Percentiles rank a stretch among this genome's conserved stretches.
These are phyloP conservation scores for Flaveria bidentis DNA, from an alignment of 129 eudicot species.

Conservation along the genomic window DNA sequence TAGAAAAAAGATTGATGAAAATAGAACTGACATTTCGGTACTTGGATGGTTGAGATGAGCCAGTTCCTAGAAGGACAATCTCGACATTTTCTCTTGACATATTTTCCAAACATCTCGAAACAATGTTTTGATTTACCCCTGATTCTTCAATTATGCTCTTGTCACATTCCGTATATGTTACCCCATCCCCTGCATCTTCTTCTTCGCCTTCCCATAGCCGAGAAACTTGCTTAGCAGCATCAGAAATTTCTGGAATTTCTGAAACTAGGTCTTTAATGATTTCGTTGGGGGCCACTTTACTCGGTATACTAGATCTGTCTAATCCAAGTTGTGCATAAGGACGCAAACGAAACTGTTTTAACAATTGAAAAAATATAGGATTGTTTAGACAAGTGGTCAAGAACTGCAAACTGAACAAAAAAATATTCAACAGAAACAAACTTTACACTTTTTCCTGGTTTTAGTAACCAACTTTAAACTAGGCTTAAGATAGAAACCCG, in stretches of 20 bases:
- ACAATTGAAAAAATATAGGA: neutral
- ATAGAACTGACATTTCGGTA: slow-evolving; percentile 85
- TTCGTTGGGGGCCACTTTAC: slow-evolving; percentile 23
- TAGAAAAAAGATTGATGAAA: slow-evolving; percentile 77
- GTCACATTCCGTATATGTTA: slow-evolving; percentile 14
- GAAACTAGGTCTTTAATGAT: slow-evolving; percentile 51
- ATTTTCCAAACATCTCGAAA: slow-evolving; percentile 69
- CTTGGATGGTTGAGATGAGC: slow-evolving; percentile 94
- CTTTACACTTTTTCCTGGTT: neutral
- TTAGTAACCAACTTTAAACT: neutral
- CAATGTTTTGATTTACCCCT: slow-evolving; percentile 46
- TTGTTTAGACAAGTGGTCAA: neutral
- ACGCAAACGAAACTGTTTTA: slow-evolving; percentile 69
- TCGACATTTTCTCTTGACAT: slow-evolving; percentile 80
- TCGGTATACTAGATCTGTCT: slow-evolving; percentile 69
- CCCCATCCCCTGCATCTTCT: slow-evolving; percentile 27
- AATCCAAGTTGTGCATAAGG: slow-evolving; percentile 74
- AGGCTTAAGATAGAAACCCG: too few species aligned
- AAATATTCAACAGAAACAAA: neutral
- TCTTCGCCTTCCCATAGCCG: slow-evolving; percentile 43
- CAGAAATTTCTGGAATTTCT: slow-evolving; percentile 77
- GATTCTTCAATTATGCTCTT: slow-evolving; percentile 53
- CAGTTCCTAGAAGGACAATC: slow-evolving; percentile 91
- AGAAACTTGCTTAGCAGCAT: slow-evolving; percentile 62
- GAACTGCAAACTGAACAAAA: slow-evolving; percentile 1